Base-by-base conservation (phyloP, 1,284 basidiomycete genomes). In the Tilletia indica region DNA sequence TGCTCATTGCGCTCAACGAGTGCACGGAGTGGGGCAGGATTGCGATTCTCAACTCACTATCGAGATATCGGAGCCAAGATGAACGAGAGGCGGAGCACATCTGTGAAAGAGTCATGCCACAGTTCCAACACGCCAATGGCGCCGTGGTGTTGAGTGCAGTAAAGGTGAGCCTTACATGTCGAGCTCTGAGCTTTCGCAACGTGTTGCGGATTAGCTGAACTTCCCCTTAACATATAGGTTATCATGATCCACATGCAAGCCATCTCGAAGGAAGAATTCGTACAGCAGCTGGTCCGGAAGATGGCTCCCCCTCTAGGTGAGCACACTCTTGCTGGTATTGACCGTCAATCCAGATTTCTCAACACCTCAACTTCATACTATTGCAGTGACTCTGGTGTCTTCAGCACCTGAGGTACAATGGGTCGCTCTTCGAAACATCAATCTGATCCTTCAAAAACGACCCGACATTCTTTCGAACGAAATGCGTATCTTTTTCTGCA, bases 401-500 rank as follows among this genome's bases (percentile, higher is more conserved):
- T 88, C 88, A 16, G 88, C 88, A 21, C 61, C 88, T 0, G 88
- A 89, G 77, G 88, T 99, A 0, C 96, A 99, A 86, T 99, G 95
- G 92, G 96, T 99, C 69, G 94, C 93, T 0, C 87, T 99, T 70
- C 90, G 96, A 39, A 98, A 99, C 84, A 94, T 98, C 87, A 96
- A 97, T 81, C 89, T 99, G 67, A 89, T 99, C 67, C 89, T 98
- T 25, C 97, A 99, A 85, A 94, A 95, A 79, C 90, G 93, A 3
- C 87, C 93, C 0, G 92, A 95, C 72, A 88, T 97, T 70, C 89
- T 99, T 5, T 90, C 91, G 38, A 95, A 93, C 85, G 96, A 99
- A 86, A 94, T 99, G 90, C 90, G 94, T 72, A 95, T 99, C 34
- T 99, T 99, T 86, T 99, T 99, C 87, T 99, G 97, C 91, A 99